phyloP scores from a whole-genome alignment of 495 filamentous ascomycete species.

The Barbatosphaeria neglecta region DNA sequence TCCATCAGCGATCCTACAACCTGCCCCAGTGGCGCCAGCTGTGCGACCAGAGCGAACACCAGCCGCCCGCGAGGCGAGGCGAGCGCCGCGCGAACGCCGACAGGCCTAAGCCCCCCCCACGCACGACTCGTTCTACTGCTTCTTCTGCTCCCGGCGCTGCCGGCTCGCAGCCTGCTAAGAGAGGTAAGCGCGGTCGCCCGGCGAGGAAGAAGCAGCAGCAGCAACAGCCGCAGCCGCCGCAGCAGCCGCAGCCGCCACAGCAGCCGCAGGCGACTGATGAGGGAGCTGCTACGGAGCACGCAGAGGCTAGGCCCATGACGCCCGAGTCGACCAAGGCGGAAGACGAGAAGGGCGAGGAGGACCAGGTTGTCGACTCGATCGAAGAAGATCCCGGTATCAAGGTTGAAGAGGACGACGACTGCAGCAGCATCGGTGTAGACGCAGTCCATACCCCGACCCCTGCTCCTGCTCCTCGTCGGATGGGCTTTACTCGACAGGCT shows the following conservation, averaged over 20 bases:
- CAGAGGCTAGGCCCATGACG: conserved; percentile 40
- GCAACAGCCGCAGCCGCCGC: conserved; percentile 14
- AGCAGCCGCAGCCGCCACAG: conserved; percentile 14
- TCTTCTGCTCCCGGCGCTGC: neutral
- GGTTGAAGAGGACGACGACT: conserved; percentile 36
- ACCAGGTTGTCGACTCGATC: conserved; percentile 31
- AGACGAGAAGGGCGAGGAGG: conserved; percentile 17
- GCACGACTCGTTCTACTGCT: neutral
- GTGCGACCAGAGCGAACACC: conserved; percentile 86
- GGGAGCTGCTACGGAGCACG: neutral
- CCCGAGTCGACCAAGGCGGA: conserved; percentile 39
- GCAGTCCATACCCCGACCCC: neutral
- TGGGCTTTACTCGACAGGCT: conserved; percentile 27
- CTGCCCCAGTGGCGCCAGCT: conserved; percentile 89
- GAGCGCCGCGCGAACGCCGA: conserved; percentile 74
- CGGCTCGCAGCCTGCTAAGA: conserved; percentile 1
- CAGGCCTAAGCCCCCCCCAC: conserved; percentile 26
- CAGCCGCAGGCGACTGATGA: neutral
- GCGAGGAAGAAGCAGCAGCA: conserved; percentile 22
- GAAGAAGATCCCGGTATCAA: conserved; percentile 30
- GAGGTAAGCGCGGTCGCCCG: conserved; percentile 17
- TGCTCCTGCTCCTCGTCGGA: conserved; percentile 23
- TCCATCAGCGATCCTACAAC: conserved; percentile 91
- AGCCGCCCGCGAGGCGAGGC: conserved; percentile 87
- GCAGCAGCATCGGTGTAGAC: conserved; percentile 5